Evolutionary conservation across 2,329 filamentous ascomycete species (phyloP).

Genomic region (Trichoderma harzianum): DNA sequence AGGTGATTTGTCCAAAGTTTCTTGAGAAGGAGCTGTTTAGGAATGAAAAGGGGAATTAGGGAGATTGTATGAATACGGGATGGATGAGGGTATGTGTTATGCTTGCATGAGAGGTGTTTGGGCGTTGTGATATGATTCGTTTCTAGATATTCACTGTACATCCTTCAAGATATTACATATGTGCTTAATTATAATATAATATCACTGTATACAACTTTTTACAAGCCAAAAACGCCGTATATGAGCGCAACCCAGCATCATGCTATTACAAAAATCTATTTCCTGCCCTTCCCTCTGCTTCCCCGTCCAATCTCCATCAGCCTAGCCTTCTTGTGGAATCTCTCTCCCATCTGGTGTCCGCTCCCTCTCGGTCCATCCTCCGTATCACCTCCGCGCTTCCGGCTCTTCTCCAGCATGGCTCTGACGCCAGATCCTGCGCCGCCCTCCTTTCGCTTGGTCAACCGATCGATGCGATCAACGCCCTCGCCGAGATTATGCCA

Average conservation of each 20-base stretch:
- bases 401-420: constrained; percentile 73
- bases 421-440: constrained; percentile 51
- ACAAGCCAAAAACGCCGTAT: background rate
- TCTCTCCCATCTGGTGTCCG: constrained; percentile 66
- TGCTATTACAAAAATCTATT: constrained; percentile 3
- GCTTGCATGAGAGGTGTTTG: background rate
- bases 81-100: background rate
- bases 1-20: constrained; percentile 26
- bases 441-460: constrained; percentile 68
- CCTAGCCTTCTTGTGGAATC: constrained; percentile 68
- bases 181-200: background rate
- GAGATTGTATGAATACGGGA: background rate
- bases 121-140: background rate
- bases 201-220: constrained; percentile 1
- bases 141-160: background rate
- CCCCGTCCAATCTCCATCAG: constrained; percentile 46
- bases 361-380: constrained; percentile 66
- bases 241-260: background rate
- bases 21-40: constrained; percentile 27
- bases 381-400: constrained; percentile 71
- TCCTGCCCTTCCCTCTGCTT: constrained; percentile 43
- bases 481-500: constrained; percentile 84
- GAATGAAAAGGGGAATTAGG: constrained; percentile 15
- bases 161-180: background rate
- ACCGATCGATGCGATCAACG: constrained; percentile 77